Conservation (phyloP, 164 flowering plant genomes). For the Cinnamomum chago region DNA sequence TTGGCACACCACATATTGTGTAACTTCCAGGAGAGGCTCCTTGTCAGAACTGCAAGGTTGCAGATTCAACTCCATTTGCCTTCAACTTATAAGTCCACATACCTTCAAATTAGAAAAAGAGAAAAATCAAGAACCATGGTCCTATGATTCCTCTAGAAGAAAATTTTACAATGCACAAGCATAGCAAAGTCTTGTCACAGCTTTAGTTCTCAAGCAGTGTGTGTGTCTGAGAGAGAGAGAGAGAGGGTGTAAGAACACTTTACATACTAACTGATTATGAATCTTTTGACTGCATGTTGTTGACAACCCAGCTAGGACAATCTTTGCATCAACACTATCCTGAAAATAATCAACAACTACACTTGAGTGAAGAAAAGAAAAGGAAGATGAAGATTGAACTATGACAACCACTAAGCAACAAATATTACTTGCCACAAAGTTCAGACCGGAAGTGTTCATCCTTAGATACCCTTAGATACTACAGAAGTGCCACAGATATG, state of each 20-base stretch:
- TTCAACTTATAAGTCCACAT: no score
- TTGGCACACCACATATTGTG: no score
- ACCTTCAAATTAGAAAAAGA: no score
- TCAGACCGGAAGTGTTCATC: neutral
- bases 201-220: no score
- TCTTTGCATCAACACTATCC: conserved; percentile 70
- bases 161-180: no score
- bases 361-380: conserved; percentile 11
- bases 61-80: no score
- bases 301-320: conserved; percentile 84
- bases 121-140: no score
- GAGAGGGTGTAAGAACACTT: conserved; percentile 4
- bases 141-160: neutral
- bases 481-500: neutral
- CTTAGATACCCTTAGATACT: neutral
- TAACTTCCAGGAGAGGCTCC: no score
- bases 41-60: no score
- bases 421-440: neutral
- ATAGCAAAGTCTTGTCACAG: no score
- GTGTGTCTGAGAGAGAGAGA: no score
- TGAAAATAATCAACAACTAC: conserved; percentile 29
- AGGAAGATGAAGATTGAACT: neutral
- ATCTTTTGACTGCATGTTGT: conserved; percentile 98
- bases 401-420: neutral
- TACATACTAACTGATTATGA: conserved; percentile 93